phyloP scores from a whole-genome alignment of 495 filamentous ascomycete species.

The Penicillium nucicola region DNA sequence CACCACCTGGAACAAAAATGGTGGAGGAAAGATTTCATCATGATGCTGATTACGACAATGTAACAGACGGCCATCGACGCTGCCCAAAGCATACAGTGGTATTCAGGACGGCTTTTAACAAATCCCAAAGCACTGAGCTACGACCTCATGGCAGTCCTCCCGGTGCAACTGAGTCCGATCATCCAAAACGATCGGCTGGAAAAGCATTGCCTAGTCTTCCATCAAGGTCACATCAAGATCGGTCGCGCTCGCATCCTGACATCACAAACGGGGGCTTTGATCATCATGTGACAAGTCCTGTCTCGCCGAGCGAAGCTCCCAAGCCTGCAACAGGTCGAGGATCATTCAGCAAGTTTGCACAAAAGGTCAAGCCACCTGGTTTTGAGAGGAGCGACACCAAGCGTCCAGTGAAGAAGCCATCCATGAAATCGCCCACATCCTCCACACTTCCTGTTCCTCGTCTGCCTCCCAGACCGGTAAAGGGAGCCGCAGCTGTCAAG shows the following conservation, averaged over 20 bases:
- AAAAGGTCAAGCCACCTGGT: constrained; percentile 29
- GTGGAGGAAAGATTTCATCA: constrained; percentile 54
- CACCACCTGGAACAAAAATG: constrained; percentile 65
- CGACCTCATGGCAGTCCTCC: constrained; percentile 15
- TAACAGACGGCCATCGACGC: constrained; percentile 11
- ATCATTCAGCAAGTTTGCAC: constrained; percentile 33
- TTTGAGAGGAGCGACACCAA: constrained; percentile 30
- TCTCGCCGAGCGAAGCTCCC: constrained; percentile 4
- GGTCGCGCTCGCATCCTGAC: background rate
- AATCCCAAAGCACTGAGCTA: constrained; percentile 38
- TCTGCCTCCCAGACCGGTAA: constrained; percentile 13
- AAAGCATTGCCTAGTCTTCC: background rate
- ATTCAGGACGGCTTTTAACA: constrained; percentile 45
- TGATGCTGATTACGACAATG: constrained; percentile 25
- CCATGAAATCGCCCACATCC: constrained; percentile 12
- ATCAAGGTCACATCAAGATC: background rate
- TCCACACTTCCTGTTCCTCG: constrained; percentile 5
- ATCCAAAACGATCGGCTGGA: background rate
- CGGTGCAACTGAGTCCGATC: background rate
- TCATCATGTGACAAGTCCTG: background rate
- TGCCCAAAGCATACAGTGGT: constrained; percentile 42
- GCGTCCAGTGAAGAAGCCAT: constrained; percentile 18
- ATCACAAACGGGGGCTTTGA: background rate
- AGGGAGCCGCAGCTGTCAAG: constrained; percentile 19
- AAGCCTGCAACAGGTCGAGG: constrained; percentile 24